Evolutionary conservation across 768 basidiomycete species (phyloP), one percentile per base, ranked within the genome.

Genomic region (Coprinopsis cinerea): DNA sequence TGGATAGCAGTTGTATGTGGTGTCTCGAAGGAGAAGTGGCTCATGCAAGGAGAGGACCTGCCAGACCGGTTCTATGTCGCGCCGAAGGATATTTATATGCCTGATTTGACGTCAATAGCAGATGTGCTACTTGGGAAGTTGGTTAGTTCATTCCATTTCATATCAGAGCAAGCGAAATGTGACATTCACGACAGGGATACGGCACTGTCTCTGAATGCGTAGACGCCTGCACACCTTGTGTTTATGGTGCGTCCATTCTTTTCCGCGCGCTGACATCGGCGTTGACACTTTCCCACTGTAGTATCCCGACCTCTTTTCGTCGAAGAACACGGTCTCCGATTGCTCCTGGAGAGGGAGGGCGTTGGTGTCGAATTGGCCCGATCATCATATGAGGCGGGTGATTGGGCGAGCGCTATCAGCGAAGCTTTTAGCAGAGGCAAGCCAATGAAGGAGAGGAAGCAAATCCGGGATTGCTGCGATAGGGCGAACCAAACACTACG

Each of bases 1-100:
- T 90, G 88, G 88, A 86, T 90, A 50, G 86, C 87, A 2, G 71
- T 89, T 44, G 82, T 91, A 5, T 90, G 88, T 57, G 87, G 88
- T 3, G 78, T 85, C 26, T 74, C 83, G 18, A 81, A 81, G 52
- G 76, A 74, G 49, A 74, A 75, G 56, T 76, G 76, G 71, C 68
- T 66, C 26, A 60, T 57, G 27, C 58, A 61, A 47, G 62, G 61
- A 25, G 66, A 63, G 44, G 64, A 61, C 15, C 61, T 89, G 13
- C 88, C 88, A 0, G 78, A 82, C 10, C 73, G 75, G 15, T 88
- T 91, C 65, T 91, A 77, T 56, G 78, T 88, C 34, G 87, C 86
- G 2, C 87, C 86, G 27, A 74, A 71, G 61, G 80, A 87, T 57
- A 79, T 89, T 30, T 88, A 89, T 63, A 88, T 91, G 82, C 88